Evolutionary conservation across 371 early-diverging fungal species (phyloP).

Genomic region (Apophysomyces elegans): DNA sequence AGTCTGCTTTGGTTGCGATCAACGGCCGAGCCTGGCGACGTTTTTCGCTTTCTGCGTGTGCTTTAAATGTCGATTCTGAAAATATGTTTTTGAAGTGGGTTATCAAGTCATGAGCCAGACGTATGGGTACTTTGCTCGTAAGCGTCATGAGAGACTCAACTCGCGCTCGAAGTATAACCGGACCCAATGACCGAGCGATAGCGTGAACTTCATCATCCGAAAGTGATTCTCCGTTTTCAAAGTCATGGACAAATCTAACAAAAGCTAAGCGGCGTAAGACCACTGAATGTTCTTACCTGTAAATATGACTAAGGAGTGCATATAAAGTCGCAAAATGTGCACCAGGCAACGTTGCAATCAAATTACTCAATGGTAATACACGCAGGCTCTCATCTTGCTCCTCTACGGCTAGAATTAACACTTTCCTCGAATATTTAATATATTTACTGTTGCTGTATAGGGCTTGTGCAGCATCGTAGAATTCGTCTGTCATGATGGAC

Average conservation of each 20-base stretch:
- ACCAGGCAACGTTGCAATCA: constrained; percentile 61
- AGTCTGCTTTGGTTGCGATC: constrained; percentile 19
- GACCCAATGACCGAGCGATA: constrained; percentile 59
- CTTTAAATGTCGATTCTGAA: constrained; percentile 32
- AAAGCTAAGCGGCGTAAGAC: background rate
- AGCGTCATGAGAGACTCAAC: constrained; percentile 54
- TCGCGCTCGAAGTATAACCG: constrained; percentile 57
- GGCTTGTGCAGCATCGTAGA: constrained; percentile 74
- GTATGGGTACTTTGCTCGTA: constrained; percentile 56
- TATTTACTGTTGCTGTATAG: constrained; percentile 61
- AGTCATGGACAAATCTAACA: background rate
- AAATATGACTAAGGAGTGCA: constrained; percentile 44
- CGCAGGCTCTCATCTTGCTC: constrained; percentile 53
- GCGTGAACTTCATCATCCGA: constrained; percentile 10
- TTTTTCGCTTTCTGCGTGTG: constrained; percentile 48
- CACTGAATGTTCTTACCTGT: constrained; percentile 34
- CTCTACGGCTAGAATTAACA: constrained; percentile 8
- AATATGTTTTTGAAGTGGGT: constrained; percentile 37
- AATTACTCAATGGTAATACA: constrained; percentile 53
- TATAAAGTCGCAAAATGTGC: constrained; percentile 59
- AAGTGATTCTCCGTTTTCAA: background rate
- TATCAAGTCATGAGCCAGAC: constrained; percentile 57
- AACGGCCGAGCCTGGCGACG: constrained; percentile 40
- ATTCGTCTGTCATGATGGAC: constrained; percentile 68
- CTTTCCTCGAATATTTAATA: background rate